Conservation (phyloP, 2,329 filamentous ascomycete species). For the Canariomyces notabilis region DNA sequence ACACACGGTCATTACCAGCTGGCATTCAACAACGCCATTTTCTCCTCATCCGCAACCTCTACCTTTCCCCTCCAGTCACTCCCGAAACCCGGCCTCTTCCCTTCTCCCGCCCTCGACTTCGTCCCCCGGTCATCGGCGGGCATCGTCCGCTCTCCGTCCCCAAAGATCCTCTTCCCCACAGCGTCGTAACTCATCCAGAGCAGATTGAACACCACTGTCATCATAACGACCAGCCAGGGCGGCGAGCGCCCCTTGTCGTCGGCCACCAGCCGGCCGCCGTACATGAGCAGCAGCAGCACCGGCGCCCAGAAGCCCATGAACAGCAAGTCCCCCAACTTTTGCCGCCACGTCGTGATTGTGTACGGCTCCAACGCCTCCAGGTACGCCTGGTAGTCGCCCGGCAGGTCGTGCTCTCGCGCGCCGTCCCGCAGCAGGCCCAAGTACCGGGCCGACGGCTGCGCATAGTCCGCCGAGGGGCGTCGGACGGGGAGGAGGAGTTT, state of each 20-base stretch:
- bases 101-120: conserved; percentile 11
- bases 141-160: conserved; percentile 72
- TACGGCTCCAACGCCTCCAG: conserved; percentile 66
- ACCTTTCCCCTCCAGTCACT: conserved; percentile 13
- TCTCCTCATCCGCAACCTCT: conserved; percentile 16
- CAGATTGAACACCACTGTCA: conserved; percentile 47
- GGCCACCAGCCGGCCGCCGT: conserved; percentile 44
- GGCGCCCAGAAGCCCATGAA: conserved; percentile 59
- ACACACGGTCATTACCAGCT: neutral
- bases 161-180: conserved; percentile 59
- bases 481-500: conserved; percentile 42
- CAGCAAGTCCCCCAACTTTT: conserved; percentile 59
- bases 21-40: conserved; percentile 27
- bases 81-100: conserved; percentile 8
- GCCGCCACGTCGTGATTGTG: conserved; percentile 59
- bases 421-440: conserved; percentile 74
- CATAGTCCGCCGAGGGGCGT: conserved; percentile 64
- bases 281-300: conserved; percentile 46
- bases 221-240: conserved; percentile 54
- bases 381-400: conserved; percentile 70
- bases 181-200: conserved; percentile 44
- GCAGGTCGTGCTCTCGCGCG: conserved; percentile 73
- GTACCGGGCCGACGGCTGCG: conserved; percentile 80
- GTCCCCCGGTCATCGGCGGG: conserved; percentile 21
- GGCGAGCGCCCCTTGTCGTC: conserved; percentile 65